Base-by-base conservation (phyloP, 306 rosid species). In the Prunus mira region DNA sequence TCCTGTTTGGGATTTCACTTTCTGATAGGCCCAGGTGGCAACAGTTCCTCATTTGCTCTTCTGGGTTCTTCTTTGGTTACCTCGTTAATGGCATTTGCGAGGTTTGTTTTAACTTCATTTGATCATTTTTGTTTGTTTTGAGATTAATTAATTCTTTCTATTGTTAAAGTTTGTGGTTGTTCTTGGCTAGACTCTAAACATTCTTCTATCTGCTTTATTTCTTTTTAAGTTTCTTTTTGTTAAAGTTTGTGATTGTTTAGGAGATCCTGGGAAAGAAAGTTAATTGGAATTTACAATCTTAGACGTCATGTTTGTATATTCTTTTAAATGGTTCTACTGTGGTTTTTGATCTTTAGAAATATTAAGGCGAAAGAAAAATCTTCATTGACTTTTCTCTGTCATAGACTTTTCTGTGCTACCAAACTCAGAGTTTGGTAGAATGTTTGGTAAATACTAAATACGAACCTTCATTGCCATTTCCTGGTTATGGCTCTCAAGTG, bases 61-160 rank as follows among this genome's bases (percentile, higher is more conserved):
- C 91, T 67, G 89, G 91, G 54, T 86, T 88, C 86, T 86, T 89
- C 86, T 79, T 86, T 60, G 93, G 93, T 20, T 89, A 89, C 83
- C 89, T 86, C 27, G 86, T 84, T 56, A 89, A 89, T 79, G 93
- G 90, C 72, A 78, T 89, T 67, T 89, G 91, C 49, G 93, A 89
- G 89, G 93, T 89, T 72, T 50, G 78, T 75, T 72, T 61, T 49
- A 8, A 27, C 34, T 71, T 24, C 25, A 14, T 38, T 43, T 7
- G 18, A 20, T 58, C 25, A 2, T 46, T 55, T 22, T 57, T 38
- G 6, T 24, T 27, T n/a, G 18, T 46, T 65, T 19, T 46, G 7
- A 10, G 41, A 6, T 49, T 32, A 20, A 41, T 20, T 65, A 18
- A 20, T 25, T 50, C 22, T 38, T 12, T 10, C 13, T 19, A 76